Conservation (phyloP, 768 basidiomycete genomes). For the Sporobolomyces pararoseus region DNA sequence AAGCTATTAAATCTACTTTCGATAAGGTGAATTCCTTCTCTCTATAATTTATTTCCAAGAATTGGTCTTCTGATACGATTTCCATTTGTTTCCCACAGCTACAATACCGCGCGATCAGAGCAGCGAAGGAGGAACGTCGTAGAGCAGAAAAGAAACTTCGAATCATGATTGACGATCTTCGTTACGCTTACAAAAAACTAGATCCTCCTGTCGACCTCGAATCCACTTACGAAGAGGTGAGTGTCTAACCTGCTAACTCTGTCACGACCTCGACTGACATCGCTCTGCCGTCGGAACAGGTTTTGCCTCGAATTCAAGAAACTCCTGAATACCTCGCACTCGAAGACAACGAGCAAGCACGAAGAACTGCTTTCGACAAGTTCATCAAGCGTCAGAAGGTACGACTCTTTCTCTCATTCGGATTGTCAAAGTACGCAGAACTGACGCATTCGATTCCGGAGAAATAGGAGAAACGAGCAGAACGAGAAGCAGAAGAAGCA, state of each 20-base stretch:
- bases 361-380: constrained; percentile 77
- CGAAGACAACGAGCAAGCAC: constrained; percentile 73
- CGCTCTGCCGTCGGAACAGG: constrained; percentile 52
- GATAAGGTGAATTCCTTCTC: constrained; percentile 55
- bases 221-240: constrained; percentile 73
- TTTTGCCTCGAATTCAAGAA: constrained; percentile 69
- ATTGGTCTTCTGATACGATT: no score
- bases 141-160: constrained; percentile 71
- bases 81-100: no score
- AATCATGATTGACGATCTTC: constrained; percentile 87
- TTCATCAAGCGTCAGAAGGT: constrained; percentile 89
- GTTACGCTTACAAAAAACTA: constrained; percentile 89
- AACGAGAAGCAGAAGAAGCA: constrained; percentile 26
- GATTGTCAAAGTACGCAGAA: background rate
- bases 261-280: background rate
- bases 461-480: constrained; percentile 43
- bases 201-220: constrained; percentile 73
- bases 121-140: constrained; percentile 80
- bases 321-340: constrained; percentile 81
- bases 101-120: constrained; percentile 65
- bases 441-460: constrained; percentile 45
- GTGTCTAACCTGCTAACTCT: constrained; percentile 40
- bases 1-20: constrained; percentile 62
- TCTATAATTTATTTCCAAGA: no score
- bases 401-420: constrained; percentile 16